These are phyloP conservation scores for Triticum urartu DNA, from an alignment of 176 grass and related monocot genomes.

Conservation along the genomic window DNA sequence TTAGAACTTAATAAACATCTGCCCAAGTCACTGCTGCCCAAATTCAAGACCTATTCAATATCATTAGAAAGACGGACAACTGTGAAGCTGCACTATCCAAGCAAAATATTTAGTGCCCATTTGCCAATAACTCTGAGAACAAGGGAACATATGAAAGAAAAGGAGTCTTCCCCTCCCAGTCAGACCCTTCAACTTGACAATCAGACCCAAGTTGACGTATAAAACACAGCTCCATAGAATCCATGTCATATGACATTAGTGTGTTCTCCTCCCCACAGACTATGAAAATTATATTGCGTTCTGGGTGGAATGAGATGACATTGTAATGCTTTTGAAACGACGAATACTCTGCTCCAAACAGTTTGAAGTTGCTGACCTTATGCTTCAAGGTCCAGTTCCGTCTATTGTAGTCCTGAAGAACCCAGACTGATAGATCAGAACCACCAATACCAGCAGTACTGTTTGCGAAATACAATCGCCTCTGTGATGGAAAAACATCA, in stretches of 20 bases:
- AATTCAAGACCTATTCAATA: no score
- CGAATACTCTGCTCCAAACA: background rate
- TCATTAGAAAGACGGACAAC: no score
- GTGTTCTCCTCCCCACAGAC: no score
- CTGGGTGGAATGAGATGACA: background rate
- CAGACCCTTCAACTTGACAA: background rate
- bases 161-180: background rate
- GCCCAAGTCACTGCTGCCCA: no score
- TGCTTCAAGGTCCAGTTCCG: background rate
- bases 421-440: background rate
- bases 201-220: background rate
- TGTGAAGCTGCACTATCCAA: no score
- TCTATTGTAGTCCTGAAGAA: background rate
- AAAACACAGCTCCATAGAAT: no score
- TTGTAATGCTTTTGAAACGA: background rate
- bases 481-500: background rate
- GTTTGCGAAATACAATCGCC: no score
- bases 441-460: background rate
- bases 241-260: no score
- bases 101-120: background rate
- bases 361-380: background rate
- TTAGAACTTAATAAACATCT: no score
- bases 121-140: background rate
- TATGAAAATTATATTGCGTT: background rate
- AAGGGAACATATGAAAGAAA: background rate